phyloP scores from a whole-genome alignment of 148 eudicot genomes.

The Beta vulgaris region DNA sequence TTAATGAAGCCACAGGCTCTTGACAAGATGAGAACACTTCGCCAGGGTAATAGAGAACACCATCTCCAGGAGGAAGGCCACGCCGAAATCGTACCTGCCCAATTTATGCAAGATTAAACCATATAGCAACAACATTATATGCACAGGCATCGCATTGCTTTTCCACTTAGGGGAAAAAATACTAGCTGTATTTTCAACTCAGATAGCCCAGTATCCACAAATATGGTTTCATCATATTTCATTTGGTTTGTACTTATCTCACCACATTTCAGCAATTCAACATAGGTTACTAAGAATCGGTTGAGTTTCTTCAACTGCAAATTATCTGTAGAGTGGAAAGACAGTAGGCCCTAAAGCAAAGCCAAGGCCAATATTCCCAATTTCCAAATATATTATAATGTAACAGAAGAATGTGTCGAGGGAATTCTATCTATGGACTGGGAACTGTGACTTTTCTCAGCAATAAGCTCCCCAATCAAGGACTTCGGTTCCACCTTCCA shows the following conservation, averaged over 20 bases:
- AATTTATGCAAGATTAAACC: not conserved
- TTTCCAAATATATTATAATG: not conserved
- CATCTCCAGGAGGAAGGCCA: constrained; percentile 98
- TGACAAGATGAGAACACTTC: constrained; percentile 86
- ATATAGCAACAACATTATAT: not conserved
- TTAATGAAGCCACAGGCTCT: constrained; percentile 87
- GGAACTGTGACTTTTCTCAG: not conserved
- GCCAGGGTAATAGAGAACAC: constrained; percentile 95
- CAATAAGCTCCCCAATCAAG: not conserved
- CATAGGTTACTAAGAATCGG: not conserved
- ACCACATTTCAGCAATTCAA: not conserved
- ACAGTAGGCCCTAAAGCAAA: not conserved
- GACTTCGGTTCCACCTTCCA: not conserved
- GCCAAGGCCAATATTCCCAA: not conserved
- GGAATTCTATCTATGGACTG: not conserved
- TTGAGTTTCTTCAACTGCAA: not conserved
- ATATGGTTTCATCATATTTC: not conserved
- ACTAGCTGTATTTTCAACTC: no score
- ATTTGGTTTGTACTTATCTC: not conserved
- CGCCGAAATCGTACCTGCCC: constrained; percentile 84
- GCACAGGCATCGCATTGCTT: not conserved
- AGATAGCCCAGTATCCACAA: not conserved
- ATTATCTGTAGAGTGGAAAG: not conserved
- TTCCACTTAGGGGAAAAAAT: not conserved
- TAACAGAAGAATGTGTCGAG: not conserved